Percentiles rank a stretch among this genome's conserved stretches.
Evolutionary conservation across 345 rosid genomes (phyloP).

Genomic region (Populus ilicifolia): DNA sequence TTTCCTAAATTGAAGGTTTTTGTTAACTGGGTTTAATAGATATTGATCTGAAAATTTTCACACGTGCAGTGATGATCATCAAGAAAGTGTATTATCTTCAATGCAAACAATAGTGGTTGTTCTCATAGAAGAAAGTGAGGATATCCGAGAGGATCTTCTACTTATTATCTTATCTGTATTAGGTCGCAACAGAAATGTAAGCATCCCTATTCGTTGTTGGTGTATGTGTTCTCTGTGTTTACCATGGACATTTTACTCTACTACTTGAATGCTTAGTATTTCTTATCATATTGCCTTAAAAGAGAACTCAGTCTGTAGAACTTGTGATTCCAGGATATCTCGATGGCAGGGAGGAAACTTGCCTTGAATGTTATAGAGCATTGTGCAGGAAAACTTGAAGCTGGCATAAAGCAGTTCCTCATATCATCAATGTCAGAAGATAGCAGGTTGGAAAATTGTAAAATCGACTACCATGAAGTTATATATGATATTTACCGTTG

Average conservation of each 20-base stretch:
- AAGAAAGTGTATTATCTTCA: conserved; percentile 73
- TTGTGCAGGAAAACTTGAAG: conserved; percentile 82
- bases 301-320: conserved; percentile 23
- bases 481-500: conserved; percentile 74
- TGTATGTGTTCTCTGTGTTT: not conserved
- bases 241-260: not conserved
- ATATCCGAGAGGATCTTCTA: conserved; percentile 72
- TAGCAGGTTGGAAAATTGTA: conserved; percentile 41
- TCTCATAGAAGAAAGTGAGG: conserved; percentile 93
- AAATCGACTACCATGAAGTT: conserved; percentile 85
- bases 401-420: conserved; percentile 78
- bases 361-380: conserved; percentile 85
- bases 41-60: conserved; percentile 10
- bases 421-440: conserved; percentile 89
- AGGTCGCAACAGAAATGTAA: conserved; percentile 73
- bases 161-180: conserved; percentile 61
- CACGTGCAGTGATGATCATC: conserved; percentile 86
- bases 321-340: conserved; percentile 51
- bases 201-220: conserved; percentile 22
- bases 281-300: conserved; percentile 5
- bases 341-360: conserved; percentile 70
- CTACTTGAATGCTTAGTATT: not conserved
- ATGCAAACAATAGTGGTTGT: conserved; percentile 87
- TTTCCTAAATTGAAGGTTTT: not conserved
- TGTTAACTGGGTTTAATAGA: not conserved